Evolutionary conservation across 2,329 filamentous ascomycete species (phyloP).

Genomic region (Aspergillus tamarii): DNA sequence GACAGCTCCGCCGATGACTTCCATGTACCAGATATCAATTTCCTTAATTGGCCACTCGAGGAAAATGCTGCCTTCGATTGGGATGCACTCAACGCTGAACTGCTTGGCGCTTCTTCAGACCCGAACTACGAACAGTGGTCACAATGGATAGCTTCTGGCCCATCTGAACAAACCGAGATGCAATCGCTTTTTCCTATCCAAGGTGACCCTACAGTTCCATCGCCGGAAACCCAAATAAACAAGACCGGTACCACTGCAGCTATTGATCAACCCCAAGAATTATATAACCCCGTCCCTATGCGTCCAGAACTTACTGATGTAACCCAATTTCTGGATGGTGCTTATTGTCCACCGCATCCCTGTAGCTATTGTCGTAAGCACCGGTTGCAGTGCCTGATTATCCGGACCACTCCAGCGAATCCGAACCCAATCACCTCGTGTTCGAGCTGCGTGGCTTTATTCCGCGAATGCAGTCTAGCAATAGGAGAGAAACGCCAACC

Average conservation of each 20-base stretch:
- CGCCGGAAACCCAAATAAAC: background rate
- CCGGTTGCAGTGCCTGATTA: conserved; percentile 53
- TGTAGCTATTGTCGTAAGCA: conserved; percentile 51
- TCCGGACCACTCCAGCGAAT: conserved; percentile 52
- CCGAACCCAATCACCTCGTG: conserved; percentile 54
- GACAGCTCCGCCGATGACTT: background rate
- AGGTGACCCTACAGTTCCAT: background rate
- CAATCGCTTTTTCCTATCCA: background rate
- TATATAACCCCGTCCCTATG: background rate
- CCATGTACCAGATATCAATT: background rate
- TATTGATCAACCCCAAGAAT: background rate
- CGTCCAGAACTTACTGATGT: conserved; percentile 28
- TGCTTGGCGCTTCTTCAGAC: background rate
- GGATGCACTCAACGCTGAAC: conserved; percentile 9
- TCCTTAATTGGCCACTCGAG: background rate
- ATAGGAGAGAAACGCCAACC: conserved; percentile 50
- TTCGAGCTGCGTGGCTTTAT: conserved; percentile 56
- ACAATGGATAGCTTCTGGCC: background rate
- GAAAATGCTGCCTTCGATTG: conserved; percentile 16
- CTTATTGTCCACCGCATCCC: conserved; percentile 46
- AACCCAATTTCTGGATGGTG: conserved; percentile 43
- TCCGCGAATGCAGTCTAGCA: conserved; percentile 55
- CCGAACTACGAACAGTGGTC: background rate
- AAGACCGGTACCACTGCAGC: background rate
- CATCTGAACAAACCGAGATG: background rate